Percentiles rank a stretch among this genome's conserved stretches.
Conservation (phyloP, 2,329 filamentous ascomycete genomes). For the Tolypocladium tropicale region DNA sequence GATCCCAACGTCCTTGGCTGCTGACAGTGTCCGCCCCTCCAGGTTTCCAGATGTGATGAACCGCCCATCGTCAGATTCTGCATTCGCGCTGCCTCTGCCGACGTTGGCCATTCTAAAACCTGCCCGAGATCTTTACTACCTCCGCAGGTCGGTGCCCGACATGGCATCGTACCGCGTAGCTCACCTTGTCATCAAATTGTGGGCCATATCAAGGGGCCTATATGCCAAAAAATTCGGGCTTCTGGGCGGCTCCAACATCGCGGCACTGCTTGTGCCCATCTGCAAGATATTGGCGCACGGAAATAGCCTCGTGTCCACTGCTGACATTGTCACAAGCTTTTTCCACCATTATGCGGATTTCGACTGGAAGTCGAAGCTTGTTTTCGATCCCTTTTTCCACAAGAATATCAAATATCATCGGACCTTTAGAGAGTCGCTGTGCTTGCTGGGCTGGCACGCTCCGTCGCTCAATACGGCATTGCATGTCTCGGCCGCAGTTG, state of each 20-base stretch:
- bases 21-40: background rate
- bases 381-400: constrained; percentile 52
- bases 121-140: constrained; percentile 49
- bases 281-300: constrained; percentile 41
- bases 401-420: constrained; percentile 40
- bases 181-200: constrained; percentile 49
- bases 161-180: constrained; percentile 46
- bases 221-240: constrained; percentile 57
- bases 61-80: constrained; percentile 37
- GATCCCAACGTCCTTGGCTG: background rate
- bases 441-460: constrained; percentile 50
- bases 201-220: constrained; percentile 51
- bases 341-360: constrained; percentile 53
- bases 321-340: constrained; percentile 47
- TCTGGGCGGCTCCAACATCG: constrained; percentile 54
- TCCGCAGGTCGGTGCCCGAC: constrained; percentile 50
- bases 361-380: constrained; percentile 43
- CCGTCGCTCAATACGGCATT: constrained; percentile 51
- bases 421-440: constrained; percentile 48
- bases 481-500: constrained; percentile 41
- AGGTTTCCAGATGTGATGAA: constrained; percentile 37
- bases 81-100: constrained; percentile 45
- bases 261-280: constrained; percentile 48
- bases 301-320: constrained; percentile 26
- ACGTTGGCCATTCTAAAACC: constrained; percentile 54